Conservation (phyloP, 768 basidiomycete species). For the Kwoniella mangroviensis region DNA sequence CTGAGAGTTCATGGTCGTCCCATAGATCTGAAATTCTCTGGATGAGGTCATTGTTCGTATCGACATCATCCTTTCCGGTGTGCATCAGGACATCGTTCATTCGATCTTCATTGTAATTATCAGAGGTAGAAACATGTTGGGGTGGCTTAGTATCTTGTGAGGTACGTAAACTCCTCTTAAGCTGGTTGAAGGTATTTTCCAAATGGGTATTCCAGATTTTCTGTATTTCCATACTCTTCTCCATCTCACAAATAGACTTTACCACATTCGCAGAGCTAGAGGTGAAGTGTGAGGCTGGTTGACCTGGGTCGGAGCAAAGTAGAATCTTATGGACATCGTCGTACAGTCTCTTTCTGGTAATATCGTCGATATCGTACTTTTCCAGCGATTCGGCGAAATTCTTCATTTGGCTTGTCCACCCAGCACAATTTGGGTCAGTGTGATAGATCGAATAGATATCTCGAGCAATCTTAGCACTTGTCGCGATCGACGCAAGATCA, state of each 20-base stretch:
- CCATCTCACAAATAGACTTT: neutral
- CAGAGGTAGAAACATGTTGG: too few relatives aligned
- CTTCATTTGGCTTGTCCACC: neutral
- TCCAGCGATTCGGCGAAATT: neutral
- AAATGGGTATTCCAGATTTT: neutral
- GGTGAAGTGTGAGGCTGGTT: neutral
- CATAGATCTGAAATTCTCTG: neutral
- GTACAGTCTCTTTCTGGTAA: neutral
- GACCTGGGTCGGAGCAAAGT: neutral
- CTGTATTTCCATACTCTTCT: neutral
- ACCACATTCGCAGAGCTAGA: neutral
- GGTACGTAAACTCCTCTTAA: neutral
- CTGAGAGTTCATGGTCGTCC: neutral
- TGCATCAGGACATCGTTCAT: neutral
- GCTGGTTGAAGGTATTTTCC: neutral
- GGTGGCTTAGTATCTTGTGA: neutral
- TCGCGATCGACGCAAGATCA: too few relatives aligned
- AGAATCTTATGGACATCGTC: neutral
- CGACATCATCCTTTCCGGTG: too few relatives aligned
- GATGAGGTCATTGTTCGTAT: neutral
- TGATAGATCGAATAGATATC: neutral
- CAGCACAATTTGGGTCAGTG: neutral
- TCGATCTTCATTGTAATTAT: neutral
- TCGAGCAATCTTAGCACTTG: neutral
- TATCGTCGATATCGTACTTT: neutral